Evolutionary conservation across 768 basidiomycete genomes (phyloP), one percentile per base, ranked within the genome.

Genomic region (Neoboletus brunneissimus): DNA sequence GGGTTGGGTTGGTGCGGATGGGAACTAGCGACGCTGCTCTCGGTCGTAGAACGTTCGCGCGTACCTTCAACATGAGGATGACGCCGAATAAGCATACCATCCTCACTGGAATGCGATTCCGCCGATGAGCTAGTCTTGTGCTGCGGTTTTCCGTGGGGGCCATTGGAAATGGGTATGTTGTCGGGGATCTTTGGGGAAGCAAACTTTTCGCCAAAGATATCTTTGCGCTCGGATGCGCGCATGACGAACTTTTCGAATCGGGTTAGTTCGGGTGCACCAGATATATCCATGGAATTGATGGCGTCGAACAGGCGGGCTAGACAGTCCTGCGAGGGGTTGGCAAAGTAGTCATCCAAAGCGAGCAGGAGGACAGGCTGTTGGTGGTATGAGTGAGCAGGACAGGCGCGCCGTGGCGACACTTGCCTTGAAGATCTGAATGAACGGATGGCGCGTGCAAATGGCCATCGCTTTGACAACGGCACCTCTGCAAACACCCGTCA

Each of bases 401-500:
- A 15, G 32, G 32, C 42, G 23, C 8, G 48, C 25, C 12, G 51
- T 22, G 32, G 46, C 13, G 34, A 29, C 3, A 62, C 78, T 58
- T 54, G 88, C 94, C 81, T 96, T 94, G 82, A 94, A 97, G 62
- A 97, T 91, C 65, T 97, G 93, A 56, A 98, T 94, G 70, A 89
- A 97, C 0, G 95, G 93, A 73, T 94, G 89, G 34, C 88, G 85
- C 1, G 93, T 95, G 68, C 91, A 94, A 58, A 98, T 90, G 23
- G 95, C 95, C 75, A 98, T 81, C 2, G 95, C 94, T 73, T 97
- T 91, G 56, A 97, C 94, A 57, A 90, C 84, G 0, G 95, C 95
- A 51, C 95, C 95, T 76, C 95, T 95, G 62, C 35, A 50, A 41
- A 41, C 45, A 49, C 43, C 20, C 22, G 38, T 44, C 48, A 44